Evolutionary conservation across 148 eudicot species (phyloP).

Genomic region (Agrostemma githago): DNA sequence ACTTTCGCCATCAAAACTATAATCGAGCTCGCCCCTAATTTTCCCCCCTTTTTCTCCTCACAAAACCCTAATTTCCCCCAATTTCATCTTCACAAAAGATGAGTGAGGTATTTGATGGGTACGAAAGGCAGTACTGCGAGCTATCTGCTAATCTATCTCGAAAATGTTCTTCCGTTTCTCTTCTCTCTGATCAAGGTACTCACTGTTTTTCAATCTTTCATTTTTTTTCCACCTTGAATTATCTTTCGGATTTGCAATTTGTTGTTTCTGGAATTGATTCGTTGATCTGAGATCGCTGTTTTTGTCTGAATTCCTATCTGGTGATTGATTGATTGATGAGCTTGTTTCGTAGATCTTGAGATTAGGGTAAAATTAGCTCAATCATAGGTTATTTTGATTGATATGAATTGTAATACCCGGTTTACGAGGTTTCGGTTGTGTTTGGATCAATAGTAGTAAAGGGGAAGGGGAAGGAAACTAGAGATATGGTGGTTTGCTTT

Average conservation of each 20-base stretch:
- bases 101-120: constrained; percentile 69
- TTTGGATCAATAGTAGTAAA: not conserved
- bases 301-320: not conserved
- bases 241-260: not conserved
- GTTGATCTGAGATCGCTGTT: not conserved
- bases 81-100: constrained; percentile 27
- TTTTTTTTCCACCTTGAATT: not conserved
- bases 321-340: not conserved
- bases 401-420: not conserved
- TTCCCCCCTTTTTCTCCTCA: constrained; percentile 1
- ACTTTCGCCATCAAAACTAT: constrained; percentile 17
- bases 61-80: constrained; percentile 6
- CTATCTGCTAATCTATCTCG: constrained; percentile 56
- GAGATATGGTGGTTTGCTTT: not conserved
- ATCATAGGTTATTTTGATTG: not conserved
- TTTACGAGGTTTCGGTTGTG: not conserved
- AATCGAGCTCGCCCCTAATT: not conserved
- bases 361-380: not conserved
- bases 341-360: not conserved
- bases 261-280: constrained; percentile 2
- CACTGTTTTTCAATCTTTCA: not conserved
- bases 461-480: not conserved
- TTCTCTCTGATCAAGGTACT: constrained; percentile 44
- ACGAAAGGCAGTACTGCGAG: constrained; percentile 70
- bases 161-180: constrained; percentile 45